Percentiles rank a stretch among this genome's conserved stretches.
Evolutionary conservation across 352 stramenopile species (phyloP).

Genomic region (Detonula confervacea): DNA sequence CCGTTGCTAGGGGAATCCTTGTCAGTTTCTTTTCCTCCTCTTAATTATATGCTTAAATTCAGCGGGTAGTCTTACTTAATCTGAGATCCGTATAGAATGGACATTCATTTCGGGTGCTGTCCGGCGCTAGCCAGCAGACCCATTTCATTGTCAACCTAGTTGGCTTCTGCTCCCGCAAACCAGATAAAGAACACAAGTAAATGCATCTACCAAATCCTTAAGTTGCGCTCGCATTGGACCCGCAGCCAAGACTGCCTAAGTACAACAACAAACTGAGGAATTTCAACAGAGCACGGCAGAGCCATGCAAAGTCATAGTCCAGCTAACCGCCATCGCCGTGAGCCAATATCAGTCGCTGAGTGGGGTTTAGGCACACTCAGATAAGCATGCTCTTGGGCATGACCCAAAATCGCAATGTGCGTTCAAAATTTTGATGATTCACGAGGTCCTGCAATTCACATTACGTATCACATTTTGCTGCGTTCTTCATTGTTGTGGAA

Average conservation of each 20-base stretch:
- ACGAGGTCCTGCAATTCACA: slow-evolving; percentile 90
- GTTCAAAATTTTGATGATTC: slow-evolving; percentile 91
- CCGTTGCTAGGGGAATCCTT: slow-evolving; percentile 88
- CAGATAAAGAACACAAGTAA: slow-evolving; percentile 46
- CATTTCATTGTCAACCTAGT: slow-evolving; percentile 78
- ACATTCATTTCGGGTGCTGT: slow-evolving; percentile 28
- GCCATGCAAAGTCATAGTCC: slow-evolving; percentile 43
- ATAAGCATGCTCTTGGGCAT: slow-evolving; percentile 87
- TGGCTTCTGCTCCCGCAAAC: slow-evolving; percentile 72
- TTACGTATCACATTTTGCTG: slow-evolving; percentile 90
- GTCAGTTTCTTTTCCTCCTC: slow-evolving; percentile 89
- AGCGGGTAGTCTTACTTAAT: slow-evolving; percentile 83
- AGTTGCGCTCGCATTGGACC: slow-evolving; percentile 14
- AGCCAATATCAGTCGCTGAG: slow-evolving; percentile 47
- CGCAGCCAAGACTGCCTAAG: background rate
- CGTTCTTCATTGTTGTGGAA: slow-evolving; percentile 91
- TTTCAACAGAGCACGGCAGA: slow-evolving; percentile 38
- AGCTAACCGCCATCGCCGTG: too few species aligned
- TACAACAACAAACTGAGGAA: slow-evolving; percentile 21
- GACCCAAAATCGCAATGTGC: slow-evolving; percentile 89
- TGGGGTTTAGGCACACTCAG: slow-evolving; percentile 75
- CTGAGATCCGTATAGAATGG: slow-evolving; percentile 57
- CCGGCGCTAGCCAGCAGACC: slow-evolving; percentile 39
- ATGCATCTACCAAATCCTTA: slow-evolving; percentile 28
- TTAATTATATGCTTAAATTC: slow-evolving; percentile 87